Conservation (phyloP, 2,329 filamentous ascomycete genomes). For the Colletotrichum scovillei region DNA sequence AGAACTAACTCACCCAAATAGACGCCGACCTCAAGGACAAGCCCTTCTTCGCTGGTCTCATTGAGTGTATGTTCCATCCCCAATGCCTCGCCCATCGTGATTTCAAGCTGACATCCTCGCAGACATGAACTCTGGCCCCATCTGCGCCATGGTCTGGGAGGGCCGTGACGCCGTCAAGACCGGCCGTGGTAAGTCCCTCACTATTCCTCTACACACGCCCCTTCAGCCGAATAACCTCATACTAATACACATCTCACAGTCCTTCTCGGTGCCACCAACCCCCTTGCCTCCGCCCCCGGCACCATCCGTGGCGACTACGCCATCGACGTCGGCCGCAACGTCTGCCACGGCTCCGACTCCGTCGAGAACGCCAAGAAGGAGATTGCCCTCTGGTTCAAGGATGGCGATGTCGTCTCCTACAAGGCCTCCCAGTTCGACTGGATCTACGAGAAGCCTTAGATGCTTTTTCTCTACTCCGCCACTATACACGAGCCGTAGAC, state of each 20-base stretch:
- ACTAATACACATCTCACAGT: conserved; percentile 53
- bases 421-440: conserved; percentile 88
- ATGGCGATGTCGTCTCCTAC: conserved; percentile 86
- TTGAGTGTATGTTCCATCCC: conserved; percentile 76
- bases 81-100: not conserved
- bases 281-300: conserved; percentile 90
- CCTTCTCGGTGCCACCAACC: conserved; percentile 99
- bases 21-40: conserved; percentile 90
- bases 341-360: conserved; percentile 99
- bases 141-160: conserved; percentile 99
- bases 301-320: conserved; percentile 97
- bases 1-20: conserved; percentile 48
- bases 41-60: conserved; percentile 96
- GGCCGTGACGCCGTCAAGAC: conserved; percentile 99
- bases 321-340: conserved; percentile 89
- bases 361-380: conserved; percentile 99
- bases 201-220: not conserved
- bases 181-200: conserved; percentile 77
- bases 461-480: conserved; percentile 11
- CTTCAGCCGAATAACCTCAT: conserved; percentile 36
- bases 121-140: conserved; percentile 98
- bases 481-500: conserved; percentile 3
- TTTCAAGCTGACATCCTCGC: conserved; percentile 38
- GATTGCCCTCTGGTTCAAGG: conserved; percentile 98
- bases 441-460: conserved; percentile 92